Conservation (phyloP, 2,329 filamentous ascomycete species). For the Fusarium coffeatum region DNA sequence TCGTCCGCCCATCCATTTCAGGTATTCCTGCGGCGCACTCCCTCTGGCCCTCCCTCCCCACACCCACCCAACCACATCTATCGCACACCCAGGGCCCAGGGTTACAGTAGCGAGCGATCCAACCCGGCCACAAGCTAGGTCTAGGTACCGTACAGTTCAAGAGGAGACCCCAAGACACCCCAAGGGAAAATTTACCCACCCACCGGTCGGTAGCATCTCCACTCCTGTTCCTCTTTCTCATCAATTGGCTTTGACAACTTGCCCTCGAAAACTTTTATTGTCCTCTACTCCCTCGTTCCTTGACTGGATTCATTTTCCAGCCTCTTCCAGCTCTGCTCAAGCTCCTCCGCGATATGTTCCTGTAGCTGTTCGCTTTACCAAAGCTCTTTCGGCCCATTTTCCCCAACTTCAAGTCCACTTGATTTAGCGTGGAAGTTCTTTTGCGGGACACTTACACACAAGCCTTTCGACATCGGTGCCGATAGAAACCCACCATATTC, state of each 20-base stretch:
- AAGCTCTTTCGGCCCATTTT: slow-evolving; percentile 39
- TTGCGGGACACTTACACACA: slow-evolving; percentile 40
- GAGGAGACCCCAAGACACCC: slow-evolving; percentile 44
- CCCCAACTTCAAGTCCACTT: slow-evolving; percentile 39
- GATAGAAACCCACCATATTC: slow-evolving; percentile 30
- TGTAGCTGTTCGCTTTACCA: slow-evolving; percentile 42
- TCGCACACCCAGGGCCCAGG: slow-evolving; percentile 29
- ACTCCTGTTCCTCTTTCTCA: slow-evolving; percentile 45
- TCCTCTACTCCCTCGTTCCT: slow-evolving; percentile 32
- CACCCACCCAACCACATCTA: slow-evolving; percentile 27
- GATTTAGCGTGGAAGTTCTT: slow-evolving; percentile 38
- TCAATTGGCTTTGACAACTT: slow-evolving; percentile 49
- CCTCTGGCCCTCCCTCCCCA: slow-evolving; percentile 7
- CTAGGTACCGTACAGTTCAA: slow-evolving; percentile 37
- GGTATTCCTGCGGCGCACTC: slow-evolving; percentile 41
- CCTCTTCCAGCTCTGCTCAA: slow-evolving; percentile 44
- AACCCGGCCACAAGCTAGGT: slow-evolving; percentile 37
- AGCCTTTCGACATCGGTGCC: slow-evolving; percentile 35
- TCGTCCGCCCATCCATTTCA: slow-evolving; percentile 45
- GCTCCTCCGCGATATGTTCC: slow-evolving; percentile 45
- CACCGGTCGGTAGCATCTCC: slow-evolving; percentile 45
- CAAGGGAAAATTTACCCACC: slow-evolving; percentile 46
- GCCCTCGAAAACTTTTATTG: slow-evolving; percentile 49
- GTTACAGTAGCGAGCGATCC: slow-evolving; percentile 40
- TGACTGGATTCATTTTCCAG: slow-evolving; percentile 37